Evolutionary conservation across 2,329 filamentous ascomycete genomes (phyloP), one percentile per base, ranked within the genome.

Genomic region (Trichoderma breve): DNA sequence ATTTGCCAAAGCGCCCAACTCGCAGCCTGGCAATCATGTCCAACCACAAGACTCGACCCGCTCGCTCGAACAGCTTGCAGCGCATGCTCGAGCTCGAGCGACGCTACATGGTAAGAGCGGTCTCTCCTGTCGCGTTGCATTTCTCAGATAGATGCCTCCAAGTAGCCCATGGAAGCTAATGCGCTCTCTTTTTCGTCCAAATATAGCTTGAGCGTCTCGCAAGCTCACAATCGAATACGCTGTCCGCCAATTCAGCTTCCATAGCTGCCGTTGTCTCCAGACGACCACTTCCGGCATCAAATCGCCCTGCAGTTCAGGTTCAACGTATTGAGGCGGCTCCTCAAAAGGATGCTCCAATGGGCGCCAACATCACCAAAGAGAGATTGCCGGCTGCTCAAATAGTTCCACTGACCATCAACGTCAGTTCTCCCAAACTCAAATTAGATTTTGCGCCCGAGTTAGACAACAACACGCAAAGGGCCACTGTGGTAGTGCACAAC

Each of bases 61-160:
- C 71, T 66, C 81, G 82, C 75, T 82, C 82, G 73, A 84, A 84
- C 77, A 88, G 84, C 78, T 84, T 90, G 74, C 84, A 88, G 78
- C 84, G 82, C 72, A 89, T 90, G 88, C 82, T 90, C 63, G 87
- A 89, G 75, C 80, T 90, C 66, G 88, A 90, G 77, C 87, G 86
- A 77, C 83, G 83, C 77, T 84, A 83, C 79, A 88, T 88, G 86
- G 88, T 90, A 82, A 82, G 83, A 77, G 28, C 28, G n/a, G 18
- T 24, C n/a, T 24, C 47, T 53, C n/a, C 6, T 53, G 15, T 18
- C 5, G 39, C 36, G 61, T 36, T 36, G n/a, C 61, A 53, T 21
- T 24, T 70, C 18, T 66, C 51, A 32, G 43, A 18, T 62, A 64
- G 18, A 28, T 18, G 57, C 14, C 14, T 14, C 55, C 39, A n/a